Conservation (phyloP, 148 eudicot species). For the Vaccinium vitisidaea region DNA sequence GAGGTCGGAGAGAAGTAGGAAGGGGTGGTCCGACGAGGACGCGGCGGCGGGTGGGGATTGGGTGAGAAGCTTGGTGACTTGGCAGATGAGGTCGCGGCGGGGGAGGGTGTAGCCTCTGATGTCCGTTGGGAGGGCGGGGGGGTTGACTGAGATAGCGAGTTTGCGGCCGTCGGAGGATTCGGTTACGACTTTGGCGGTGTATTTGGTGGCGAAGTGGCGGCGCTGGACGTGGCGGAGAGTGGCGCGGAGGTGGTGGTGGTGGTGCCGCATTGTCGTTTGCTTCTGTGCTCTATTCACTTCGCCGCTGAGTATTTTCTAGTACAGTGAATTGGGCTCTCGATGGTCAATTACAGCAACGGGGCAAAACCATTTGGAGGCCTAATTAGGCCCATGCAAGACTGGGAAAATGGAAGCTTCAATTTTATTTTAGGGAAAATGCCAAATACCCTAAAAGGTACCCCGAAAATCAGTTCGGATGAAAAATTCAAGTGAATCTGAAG, state of each 20-base stretch:
- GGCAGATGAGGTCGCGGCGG: conserved; percentile 81
- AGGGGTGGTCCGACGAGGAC: conserved; percentile 31
- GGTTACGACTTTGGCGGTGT: conserved; percentile 59
- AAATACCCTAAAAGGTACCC: too few species aligned
- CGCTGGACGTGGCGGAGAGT: conserved; percentile 24
- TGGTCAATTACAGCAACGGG: neutral
- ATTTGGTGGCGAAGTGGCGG: conserved; percentile 71
- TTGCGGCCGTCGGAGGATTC: conserved; percentile 46
- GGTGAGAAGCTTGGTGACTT: conserved; percentile 45
- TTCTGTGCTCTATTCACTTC: neutral
- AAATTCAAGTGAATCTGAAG: too few species aligned
- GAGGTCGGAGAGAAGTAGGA: conserved; percentile 43
- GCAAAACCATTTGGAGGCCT: neutral
- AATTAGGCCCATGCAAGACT: neutral
- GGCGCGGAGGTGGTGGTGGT: neutral
- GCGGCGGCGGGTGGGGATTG: conserved; percentile 33
- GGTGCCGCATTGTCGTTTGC: neutral
- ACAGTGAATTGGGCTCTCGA: neutral
- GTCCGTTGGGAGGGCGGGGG: conserved; percentile 51
- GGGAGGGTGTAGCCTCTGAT: conserved; percentile 70
- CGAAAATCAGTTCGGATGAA: too few species aligned
- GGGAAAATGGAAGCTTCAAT: too few species aligned
- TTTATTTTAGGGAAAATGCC: too few species aligned
- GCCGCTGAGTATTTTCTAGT: neutral
- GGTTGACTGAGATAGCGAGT: conserved; percentile 49